These are phyloP conservation scores for Rhododendron henanense DNA, from an alignment of 148 eudicot species.

Conservation along the genomic window DNA sequence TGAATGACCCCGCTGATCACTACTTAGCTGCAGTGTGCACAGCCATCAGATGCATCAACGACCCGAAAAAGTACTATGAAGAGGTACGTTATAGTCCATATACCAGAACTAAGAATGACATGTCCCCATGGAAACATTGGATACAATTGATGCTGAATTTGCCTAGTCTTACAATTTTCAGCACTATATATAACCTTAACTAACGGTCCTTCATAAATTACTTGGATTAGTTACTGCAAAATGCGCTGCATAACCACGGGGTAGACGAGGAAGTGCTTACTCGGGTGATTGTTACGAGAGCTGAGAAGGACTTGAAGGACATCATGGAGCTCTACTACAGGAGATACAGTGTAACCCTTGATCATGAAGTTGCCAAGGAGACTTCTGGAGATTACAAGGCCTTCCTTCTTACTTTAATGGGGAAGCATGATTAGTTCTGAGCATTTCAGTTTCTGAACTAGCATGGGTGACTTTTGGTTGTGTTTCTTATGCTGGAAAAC, in stretches of 20 bases:
- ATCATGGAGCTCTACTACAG: slow-evolving; percentile 30
- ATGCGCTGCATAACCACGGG: slow-evolving; percentile 46
- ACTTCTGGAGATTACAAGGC: slow-evolving; percentile 71
- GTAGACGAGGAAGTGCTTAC: slow-evolving; percentile 74
- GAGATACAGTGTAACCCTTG: slow-evolving; percentile 44
- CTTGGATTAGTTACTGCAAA: slow-evolving; percentile 43
- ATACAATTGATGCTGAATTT: neutral
- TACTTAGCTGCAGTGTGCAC: slow-evolving; percentile 41
- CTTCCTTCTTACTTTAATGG: slow-evolving; percentile 73
- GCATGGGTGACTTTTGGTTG: neutral
- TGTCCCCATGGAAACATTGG: neutral
- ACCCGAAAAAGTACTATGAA: slow-evolving; percentile 66
- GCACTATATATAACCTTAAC: neutral
- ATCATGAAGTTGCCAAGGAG: slow-evolving; percentile 47
- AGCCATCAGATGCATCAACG: slow-evolving; percentile 56
- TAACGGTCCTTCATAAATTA: neutral
- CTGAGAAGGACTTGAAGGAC: slow-evolving; percentile 23
- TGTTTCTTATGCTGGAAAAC: neutral
- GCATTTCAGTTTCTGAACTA: neutral
- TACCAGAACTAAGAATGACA: neutral
- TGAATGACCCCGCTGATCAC: slow-evolving; percentile 28
- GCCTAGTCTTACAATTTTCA: neutral
- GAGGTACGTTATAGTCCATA: slow-evolving; percentile 26
- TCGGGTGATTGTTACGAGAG: slow-evolving; percentile 20
- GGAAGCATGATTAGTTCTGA: slow-evolving; percentile 33